phyloP scores from a whole-genome alignment of 129 eudicot genomes.

The sunflower (Helianthus annuus) region HanXRQr2.0-SUNRISE NC_035445.2:132225609-132226108 shows the following conservation, averaged over 20 bases:
- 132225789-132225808: background rate
- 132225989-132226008: constrained; percentile 23
- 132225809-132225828: background rate
- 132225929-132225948: constrained; percentile 24
- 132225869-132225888: background rate
- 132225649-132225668: background rate
- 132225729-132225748: too few species aligned
- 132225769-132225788: background rate
- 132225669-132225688: background rate
- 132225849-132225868: background rate
- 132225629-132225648: too few species aligned
- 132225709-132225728: too few species aligned
- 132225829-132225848: background rate
- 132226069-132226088: too few species aligned
- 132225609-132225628: too few species aligned
- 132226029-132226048: too few species aligned
- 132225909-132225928: background rate
- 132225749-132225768: too few species aligned
- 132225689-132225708: background rate
- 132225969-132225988: constrained; percentile 32
- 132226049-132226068: too few species aligned
- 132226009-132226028: too few species aligned
- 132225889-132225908: background rate
- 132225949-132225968: constrained; percentile 39
- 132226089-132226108: too few species aligned